These are phyloP conservation scores for Gardenia jasminoides DNA, from an alignment of 257 asterid species.

Conservation along the genomic window DNA sequence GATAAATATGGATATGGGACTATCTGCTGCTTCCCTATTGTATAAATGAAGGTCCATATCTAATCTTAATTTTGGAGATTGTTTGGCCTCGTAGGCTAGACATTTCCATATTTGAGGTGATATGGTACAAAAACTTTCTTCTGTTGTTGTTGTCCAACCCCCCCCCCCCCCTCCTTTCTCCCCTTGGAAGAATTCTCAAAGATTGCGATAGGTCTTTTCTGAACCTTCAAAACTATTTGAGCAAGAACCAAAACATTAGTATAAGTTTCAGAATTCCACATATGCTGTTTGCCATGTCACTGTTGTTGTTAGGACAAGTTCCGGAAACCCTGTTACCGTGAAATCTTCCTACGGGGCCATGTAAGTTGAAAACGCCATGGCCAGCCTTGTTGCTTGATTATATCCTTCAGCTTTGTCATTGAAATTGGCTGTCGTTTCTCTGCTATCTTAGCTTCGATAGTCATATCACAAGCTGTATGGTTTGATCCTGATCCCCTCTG, in stretches of 20 bases:
- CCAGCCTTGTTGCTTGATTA: background rate
- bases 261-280: background rate
- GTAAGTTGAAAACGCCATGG: background rate
- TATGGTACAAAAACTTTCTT: background rate
- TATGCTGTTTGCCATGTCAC: background rate
- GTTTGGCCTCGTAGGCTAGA: background rate
- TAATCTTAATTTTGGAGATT: background rate
- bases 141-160: no score
- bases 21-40: background rate
- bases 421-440: no score
- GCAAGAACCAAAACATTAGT: conserved; percentile 2
- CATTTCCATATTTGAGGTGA: background rate
- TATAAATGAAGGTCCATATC: background rate
- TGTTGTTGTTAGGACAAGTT: background rate
- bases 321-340: background rate
- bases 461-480: background rate
- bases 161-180: no score
- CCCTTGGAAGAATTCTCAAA: background rate
- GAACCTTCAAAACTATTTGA: background rate
- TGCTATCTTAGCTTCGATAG: no score
- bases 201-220: conserved; percentile 1
- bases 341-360: background rate
- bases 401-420: no score
- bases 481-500: background rate
- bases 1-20: background rate